Conservation (phyloP, 192 early-diverging fungal genomes). For the Podila epigama region DNA sequence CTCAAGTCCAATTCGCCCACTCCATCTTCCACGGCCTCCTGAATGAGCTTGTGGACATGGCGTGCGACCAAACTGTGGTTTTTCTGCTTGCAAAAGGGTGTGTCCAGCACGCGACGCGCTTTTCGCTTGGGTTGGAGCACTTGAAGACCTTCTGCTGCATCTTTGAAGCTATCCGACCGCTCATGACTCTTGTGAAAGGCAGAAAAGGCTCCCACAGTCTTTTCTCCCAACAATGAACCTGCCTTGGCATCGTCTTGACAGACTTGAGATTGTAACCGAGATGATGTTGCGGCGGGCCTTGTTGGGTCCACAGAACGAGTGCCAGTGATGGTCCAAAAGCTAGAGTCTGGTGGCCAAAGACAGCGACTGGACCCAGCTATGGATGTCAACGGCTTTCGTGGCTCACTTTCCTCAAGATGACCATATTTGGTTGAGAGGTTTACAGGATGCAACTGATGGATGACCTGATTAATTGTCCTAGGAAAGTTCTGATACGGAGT, state of each 20-base stretch:
- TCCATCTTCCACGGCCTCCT: constrained; percentile 45
- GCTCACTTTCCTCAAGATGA: not conserved
- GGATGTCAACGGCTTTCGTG: constrained; percentile 27
- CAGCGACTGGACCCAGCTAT: constrained; percentile 36
- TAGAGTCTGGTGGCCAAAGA: constrained; percentile 40
- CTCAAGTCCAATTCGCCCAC: constrained; percentile 42
- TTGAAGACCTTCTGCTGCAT: constrained; percentile 4
- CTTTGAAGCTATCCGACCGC: constrained; percentile 13
- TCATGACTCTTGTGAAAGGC: constrained; percentile 12
- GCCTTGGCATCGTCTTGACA: no score
- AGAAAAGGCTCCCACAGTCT: not conserved
- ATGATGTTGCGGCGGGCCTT: not conserved
- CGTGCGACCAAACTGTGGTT: constrained; percentile 23
- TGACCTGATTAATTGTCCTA: not conserved
- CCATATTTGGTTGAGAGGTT: not conserved
- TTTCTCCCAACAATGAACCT: no score
- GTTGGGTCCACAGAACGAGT: not conserved
- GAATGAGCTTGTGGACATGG: constrained; percentile 42
- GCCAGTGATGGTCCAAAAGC: constrained; percentile 28
- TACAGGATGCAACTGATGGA: not conserved
- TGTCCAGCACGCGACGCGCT: constrained; percentile 21
- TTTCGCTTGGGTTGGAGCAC: constrained; percentile 31
- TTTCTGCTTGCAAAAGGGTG: constrained; percentile 26
- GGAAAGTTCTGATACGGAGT: not conserved
- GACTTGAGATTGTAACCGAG: no score